phyloP scores from a whole-genome alignment of 108 stramenopile species.

The Fragilaria crotonensis region DNA sequence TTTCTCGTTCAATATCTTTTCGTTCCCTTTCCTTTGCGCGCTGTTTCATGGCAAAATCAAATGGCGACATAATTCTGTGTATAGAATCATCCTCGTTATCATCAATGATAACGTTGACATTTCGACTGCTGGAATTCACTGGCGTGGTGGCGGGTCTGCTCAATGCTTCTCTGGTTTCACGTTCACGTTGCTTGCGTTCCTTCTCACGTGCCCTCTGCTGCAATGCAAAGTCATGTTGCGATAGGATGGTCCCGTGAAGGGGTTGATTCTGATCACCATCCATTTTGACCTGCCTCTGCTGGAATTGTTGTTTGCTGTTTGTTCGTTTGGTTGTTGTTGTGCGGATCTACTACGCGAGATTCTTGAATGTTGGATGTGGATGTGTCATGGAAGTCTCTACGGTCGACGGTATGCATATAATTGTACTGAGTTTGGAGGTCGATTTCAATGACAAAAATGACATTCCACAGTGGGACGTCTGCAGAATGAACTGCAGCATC shows the following conservation, averaged over 20 bases:
- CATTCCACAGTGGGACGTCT: no score
- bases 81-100: not conserved
- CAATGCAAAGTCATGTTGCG: not conserved
- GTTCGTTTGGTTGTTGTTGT: no score
- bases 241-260: not conserved
- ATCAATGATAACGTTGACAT: not conserved
- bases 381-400: no score
- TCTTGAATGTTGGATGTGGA: no score
- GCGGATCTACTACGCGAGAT: no score
- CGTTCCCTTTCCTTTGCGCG: not conserved
- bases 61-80: not conserved
- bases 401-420: no score
- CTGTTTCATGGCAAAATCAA: not conserved
- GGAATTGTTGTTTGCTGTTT: no score
- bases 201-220: slow-evolving; percentile 1
- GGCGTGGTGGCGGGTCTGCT: not conserved
- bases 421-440: no score
- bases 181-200: not conserved
- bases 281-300: no score
- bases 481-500: no score
- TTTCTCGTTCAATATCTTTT: not conserved
- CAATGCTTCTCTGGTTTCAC: not conserved
- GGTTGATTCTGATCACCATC: no score
- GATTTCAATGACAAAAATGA: no score
- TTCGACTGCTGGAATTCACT: not conserved